Conservation (phyloP, 2,329 filamentous ascomycete genomes). For the Pseudopyricularia cyperi region DNA sequence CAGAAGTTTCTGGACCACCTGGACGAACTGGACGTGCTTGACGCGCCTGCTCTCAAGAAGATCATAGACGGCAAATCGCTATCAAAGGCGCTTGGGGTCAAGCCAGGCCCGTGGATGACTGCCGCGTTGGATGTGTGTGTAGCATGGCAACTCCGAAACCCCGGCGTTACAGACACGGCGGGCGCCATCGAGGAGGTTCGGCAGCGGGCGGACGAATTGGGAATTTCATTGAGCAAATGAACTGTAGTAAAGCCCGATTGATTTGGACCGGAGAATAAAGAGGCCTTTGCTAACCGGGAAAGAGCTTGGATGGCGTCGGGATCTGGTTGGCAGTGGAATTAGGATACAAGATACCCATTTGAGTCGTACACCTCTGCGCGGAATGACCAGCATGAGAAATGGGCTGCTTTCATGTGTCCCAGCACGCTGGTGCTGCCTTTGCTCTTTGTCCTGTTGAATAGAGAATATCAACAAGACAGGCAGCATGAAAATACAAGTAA, state of each 20-base stretch:
- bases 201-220: constrained; percentile 36
- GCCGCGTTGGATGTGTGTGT: constrained; percentile 67
- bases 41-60: constrained; percentile 44
- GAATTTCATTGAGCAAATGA: constrained; percentile 15
- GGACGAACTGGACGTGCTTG: constrained; percentile 38
- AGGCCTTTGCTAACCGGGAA: not conserved
- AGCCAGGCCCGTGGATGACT: constrained; percentile 75
- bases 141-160: constrained; percentile 80
- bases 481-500: no score
- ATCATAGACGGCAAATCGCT: constrained; percentile 67
- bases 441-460: no score
- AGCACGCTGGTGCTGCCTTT: not conserved
- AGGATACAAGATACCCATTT: not conserved
- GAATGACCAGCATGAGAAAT: no score
- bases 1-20: constrained; percentile 43
- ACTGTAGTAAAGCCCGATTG: not conserved
- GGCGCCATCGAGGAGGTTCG: constrained; percentile 49
- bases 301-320: not conserved
- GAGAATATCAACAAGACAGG: no score
- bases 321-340: not conserved
- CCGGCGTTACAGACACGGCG: constrained; percentile 43
- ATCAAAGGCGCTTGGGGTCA: constrained; percentile 51
- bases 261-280: not conserved
- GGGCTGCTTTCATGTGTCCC: not conserved
- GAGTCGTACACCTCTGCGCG: no score